Conservation (phyloP, 2,329 filamentous ascomycete species). For the Beauveria rudraprayagi region DNA sequence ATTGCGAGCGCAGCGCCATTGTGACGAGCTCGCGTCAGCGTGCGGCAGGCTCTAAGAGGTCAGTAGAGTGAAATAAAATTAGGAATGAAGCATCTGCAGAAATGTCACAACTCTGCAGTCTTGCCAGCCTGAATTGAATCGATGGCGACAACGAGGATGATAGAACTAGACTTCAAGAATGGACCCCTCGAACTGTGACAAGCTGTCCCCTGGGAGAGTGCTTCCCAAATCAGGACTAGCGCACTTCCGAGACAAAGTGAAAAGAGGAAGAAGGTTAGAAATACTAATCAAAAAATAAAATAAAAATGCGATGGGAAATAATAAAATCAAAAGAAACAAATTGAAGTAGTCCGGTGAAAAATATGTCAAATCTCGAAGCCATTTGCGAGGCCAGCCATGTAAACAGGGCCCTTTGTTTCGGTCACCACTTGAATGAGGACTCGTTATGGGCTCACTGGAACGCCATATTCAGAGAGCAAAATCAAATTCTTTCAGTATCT, state of each 20-base stretch:
- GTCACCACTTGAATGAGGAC: too few species aligned
- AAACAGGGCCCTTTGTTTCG: too few species aligned
- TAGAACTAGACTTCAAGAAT: background rate
- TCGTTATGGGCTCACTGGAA: too few species aligned
- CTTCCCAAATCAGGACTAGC: slow-evolving; percentile 7
- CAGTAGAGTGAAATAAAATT: background rate
- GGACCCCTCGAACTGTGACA: slow-evolving; percentile 4
- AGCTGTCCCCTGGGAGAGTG: slow-evolving; percentile 10
- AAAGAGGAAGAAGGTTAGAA: too few species aligned
- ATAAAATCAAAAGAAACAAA: background rate
- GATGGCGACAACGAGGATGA: slow-evolving; percentile 1
- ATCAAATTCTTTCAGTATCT: too few species aligned
- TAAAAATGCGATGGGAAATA: background rate
- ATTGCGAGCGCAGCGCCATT: slow-evolving; percentile 23
- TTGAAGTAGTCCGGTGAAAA: too few species aligned
- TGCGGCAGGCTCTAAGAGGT: background rate
- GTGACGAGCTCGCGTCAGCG: slow-evolving; percentile 2
- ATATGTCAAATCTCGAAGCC: too few species aligned
- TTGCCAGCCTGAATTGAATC: slow-evolving; percentile 1
- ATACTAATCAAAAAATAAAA: too few species aligned
- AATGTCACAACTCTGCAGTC: background rate
- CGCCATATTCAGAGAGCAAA: too few species aligned
- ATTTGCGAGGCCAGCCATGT: too few species aligned
- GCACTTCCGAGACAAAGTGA: background rate
- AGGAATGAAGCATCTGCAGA: slow-evolving; percentile 5